These are phyloP conservation scores for Omphalotus guepiniiformis DNA, from an alignment of 768 basidiomycete genomes.

Conservation along the genomic window DNA sequence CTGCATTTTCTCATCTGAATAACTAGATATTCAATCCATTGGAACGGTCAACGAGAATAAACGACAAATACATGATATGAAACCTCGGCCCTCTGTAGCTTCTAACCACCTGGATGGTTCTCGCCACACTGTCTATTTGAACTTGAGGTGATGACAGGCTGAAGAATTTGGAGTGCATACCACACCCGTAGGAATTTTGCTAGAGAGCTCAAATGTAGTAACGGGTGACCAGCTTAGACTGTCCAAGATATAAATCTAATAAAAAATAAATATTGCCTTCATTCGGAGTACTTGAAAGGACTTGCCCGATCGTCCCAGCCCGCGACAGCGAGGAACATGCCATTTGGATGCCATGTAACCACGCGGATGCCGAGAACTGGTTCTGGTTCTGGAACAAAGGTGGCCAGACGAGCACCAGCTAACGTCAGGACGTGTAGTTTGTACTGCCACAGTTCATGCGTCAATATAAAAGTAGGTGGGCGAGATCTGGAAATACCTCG, in stretches of 20 bases:
- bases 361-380: constrained; percentile 80
- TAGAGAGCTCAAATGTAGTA: constrained; percentile 56
- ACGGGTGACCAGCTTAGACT: constrained; percentile 71
- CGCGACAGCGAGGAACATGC: constrained; percentile 73
- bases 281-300: constrained; percentile 2
- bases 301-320: constrained; percentile 88
- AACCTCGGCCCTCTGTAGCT: constrained; percentile 78
- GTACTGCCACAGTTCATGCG: constrained; percentile 44
- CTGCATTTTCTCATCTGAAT: constrained; percentile 59
- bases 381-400: constrained; percentile 70
- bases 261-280: neutral
- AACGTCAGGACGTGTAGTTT: constrained; percentile 70
- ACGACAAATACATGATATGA: constrained; percentile 67
- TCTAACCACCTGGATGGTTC: constrained; percentile 86
- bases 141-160: neutral
- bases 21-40: neutral
- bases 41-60: neutral
- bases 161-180: constrained; percentile 35
- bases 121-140: constrained; percentile 68
- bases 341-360: constrained; percentile 84
- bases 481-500: constrained; percentile 46
- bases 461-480: neutral
- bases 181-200: constrained; percentile 49
- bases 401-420: constrained; percentile 56
- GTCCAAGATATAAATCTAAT: constrained; percentile 71